phyloP scores from a whole-genome alignment of 2,329 filamentous ascomycete species.

The Neonectria faginata region DNA sequence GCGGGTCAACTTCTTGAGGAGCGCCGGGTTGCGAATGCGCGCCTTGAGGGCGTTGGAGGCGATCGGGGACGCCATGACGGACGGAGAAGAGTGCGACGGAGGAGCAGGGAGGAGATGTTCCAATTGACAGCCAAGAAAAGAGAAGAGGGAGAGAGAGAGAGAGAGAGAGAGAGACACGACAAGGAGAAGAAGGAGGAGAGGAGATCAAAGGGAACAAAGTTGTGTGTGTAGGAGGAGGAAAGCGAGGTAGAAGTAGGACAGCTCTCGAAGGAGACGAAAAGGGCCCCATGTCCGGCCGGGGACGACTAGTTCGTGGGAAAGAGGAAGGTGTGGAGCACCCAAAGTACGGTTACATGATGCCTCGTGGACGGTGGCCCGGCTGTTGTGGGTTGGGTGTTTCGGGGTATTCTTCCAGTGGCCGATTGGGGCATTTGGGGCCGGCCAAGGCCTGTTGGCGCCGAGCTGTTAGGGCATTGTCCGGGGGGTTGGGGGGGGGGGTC shows the following conservation, averaged over 20 bases:
- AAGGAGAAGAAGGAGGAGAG: slow-evolving; percentile 20
- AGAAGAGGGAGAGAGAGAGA: neutral
- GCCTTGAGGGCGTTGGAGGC: slow-evolving; percentile 81
- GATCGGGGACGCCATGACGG: slow-evolving; percentile 61
- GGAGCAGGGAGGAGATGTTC: slow-evolving; percentile 19
- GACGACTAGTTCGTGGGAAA: slow-evolving; percentile 22
- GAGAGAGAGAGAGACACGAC: slow-evolving; percentile 32
- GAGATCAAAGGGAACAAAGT: slow-evolving; percentile 9
- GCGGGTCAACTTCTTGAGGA: slow-evolving; percentile 83
- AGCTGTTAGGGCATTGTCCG: neutral
- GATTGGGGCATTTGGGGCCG: slow-evolving; percentile 2
- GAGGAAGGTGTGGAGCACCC: slow-evolving; percentile 36
- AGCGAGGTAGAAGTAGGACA: slow-evolving; percentile 28
- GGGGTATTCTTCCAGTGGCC: slow-evolving; percentile 16
- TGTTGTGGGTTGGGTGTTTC: slow-evolving; percentile 13
- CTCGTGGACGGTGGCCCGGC: neutral
- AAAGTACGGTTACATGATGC: slow-evolving; percentile 10
- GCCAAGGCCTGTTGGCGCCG: neutral
- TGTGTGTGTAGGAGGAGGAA: slow-evolving; percentile 25
- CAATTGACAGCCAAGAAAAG: slow-evolving; percentile 19
- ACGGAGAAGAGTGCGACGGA: slow-evolving; percentile 26
- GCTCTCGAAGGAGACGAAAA: slow-evolving; percentile 18
- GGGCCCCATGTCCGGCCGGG: slow-evolving; percentile 18
- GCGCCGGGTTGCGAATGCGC: slow-evolving; percentile 79
- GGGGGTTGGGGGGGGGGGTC: neutral